Conservation (phyloP, 2,329 filamentous ascomycete species). For the Fusarium sambucinum region DNA sequence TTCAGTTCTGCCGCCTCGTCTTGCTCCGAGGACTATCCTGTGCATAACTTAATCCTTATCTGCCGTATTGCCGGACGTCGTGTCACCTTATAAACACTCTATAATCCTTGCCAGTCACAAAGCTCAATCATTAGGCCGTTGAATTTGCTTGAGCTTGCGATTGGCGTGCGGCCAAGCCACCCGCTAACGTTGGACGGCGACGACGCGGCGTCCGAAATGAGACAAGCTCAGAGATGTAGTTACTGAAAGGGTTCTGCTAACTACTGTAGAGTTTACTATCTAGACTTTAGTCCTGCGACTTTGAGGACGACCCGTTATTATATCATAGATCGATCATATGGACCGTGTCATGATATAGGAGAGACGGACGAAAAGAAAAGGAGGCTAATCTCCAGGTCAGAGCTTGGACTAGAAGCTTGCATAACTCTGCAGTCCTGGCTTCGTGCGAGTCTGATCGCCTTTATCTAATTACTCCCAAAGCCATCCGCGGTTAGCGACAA, state of each 20-base stretch:
- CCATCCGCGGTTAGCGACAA: constrained; percentile 16
- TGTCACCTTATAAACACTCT: constrained; percentile 8
- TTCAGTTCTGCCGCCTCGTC: constrained; percentile 19
- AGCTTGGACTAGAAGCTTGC: constrained; percentile 4
- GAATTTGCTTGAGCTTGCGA: constrained; percentile 22
- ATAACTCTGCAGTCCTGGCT: background rate
- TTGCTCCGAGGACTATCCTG: constrained; percentile 8
- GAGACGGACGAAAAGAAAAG: background rate
- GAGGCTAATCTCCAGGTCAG: constrained; percentile 1
- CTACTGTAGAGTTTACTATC: background rate
- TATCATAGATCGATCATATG: constrained; percentile 16
- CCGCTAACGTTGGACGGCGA: constrained; percentile 16
- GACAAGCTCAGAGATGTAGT: constrained; percentile 23
- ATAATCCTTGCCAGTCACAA: constrained; percentile 16
- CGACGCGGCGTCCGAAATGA: constrained; percentile 19
- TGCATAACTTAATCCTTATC: constrained; percentile 17
- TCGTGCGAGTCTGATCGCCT: background rate
- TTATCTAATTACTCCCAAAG: constrained; percentile 1
- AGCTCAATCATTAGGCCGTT: constrained; percentile 14
- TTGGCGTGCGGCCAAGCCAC: constrained; percentile 31
- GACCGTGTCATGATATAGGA: constrained; percentile 13
- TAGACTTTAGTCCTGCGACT: background rate
- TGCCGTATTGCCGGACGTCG: constrained; percentile 29
- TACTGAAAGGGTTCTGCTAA: background rate
- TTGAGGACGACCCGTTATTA: constrained; percentile 28